A percentile compares a stretch with the other conserved stretches of the same genome.
phyloP scores from a whole-genome alignment of 129 eudicot species.

The Saposhnikovia divaricata region DNA sequence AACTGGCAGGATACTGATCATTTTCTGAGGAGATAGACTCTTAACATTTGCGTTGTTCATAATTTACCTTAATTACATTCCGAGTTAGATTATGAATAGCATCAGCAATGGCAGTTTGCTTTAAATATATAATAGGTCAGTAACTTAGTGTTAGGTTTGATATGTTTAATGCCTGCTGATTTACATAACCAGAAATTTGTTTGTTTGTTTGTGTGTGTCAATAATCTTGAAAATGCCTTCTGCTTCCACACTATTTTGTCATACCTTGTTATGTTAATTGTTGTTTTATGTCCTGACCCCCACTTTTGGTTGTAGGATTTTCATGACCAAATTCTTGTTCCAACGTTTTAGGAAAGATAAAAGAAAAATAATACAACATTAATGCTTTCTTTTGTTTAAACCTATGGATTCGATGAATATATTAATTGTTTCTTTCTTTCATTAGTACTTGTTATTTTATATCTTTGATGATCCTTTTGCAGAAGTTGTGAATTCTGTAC shows the following conservation, averaged over 20 bases:
- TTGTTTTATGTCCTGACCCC: not conserved
- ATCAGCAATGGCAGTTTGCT: not conserved
- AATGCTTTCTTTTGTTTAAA: not conserved
- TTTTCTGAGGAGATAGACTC: not conserved
- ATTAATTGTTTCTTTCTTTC: not conserved
- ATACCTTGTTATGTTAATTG: not conserved
- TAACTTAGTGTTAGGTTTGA: no score
- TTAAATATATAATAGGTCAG: not conserved
- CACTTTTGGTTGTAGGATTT: not conserved
- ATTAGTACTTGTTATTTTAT: not conserved
- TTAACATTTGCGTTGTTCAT: not conserved
- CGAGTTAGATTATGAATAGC: not conserved
- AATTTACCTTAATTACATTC: not conserved
- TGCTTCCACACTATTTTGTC: not conserved
- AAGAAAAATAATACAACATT: not conserved
- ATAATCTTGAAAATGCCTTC: not conserved
- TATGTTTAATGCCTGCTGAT: not conserved
- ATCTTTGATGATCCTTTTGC: not conserved
- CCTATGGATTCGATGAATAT: not conserved
- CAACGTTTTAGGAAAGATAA: not conserved
- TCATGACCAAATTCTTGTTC: not conserved
- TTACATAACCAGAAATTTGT: no score
- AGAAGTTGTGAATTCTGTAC: not conserved
- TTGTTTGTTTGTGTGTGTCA: not conserved
- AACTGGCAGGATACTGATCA: not conserved